Base-by-base conservation (phyloP, 2,329 filamentous ascomycete genomes). In the Stachybotrys echinatus region DNA sequence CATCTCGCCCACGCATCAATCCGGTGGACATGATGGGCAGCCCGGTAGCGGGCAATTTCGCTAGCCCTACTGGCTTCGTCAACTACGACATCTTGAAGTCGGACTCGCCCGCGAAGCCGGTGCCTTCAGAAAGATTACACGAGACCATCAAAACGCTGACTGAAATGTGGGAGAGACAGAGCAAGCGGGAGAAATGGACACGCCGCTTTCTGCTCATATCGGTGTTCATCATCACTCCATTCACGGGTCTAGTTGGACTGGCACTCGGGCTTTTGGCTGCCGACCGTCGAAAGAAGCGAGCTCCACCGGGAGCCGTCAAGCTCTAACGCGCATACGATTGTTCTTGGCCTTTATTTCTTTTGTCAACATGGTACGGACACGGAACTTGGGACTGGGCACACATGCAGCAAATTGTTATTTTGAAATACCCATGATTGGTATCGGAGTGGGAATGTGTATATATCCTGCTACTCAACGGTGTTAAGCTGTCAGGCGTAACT, bases 1-100 rank as follows among this genome's bases (percentile, higher is more conserved):
- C 45, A 20, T 23, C 39, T 8, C 22, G 21, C 6, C 21, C 50
- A 23, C 49, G 31, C 6, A 61, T 81, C 55, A 86, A 86, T 56
- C 82, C 84, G 0, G 81, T 87, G 48, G 77, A 81, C 58, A 74
- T 77, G 72, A 78, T 74, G 60, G 73, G 74, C 44, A 68, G 64
- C 49, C 59, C 66, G 4, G 66, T 71, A 12, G 77, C 79, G 5
- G 80, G 80, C 5, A 77, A 78, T 48, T 86, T 83, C 60, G 80
- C 81, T 18, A 83, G 79, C 31, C 83, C 83, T 1, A 86, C 83
- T 1, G 83, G 82, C 1, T 87, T 83, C 58, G 78, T 86, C 42
- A 85, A 84, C 55, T 80, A 84, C 55, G 78, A 84, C 52, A 60
- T 55, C n/a, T 55, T 62, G 42, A 63, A 65, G 7, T 63, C 60